Evolutionary conservation across 768 basidiomycete genomes (phyloP).

Genomic region (Suillus paluster): DNA sequence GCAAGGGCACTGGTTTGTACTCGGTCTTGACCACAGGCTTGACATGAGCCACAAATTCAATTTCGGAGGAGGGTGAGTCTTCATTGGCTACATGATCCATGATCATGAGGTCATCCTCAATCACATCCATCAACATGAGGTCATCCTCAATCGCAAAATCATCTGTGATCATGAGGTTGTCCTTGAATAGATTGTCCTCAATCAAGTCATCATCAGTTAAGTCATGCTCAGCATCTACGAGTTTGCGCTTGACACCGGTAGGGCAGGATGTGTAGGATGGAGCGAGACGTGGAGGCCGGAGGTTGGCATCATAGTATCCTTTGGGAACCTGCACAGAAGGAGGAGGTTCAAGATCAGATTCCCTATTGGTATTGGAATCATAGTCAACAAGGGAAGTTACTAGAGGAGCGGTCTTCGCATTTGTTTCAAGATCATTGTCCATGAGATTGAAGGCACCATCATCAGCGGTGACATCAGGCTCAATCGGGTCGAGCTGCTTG

Average conservation of each 20-base stretch:
- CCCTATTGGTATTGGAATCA: background rate
- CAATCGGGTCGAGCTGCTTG: background rate
- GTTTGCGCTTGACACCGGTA: background rate
- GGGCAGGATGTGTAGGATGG: background rate
- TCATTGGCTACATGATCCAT: background rate
- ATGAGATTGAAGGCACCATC: background rate
- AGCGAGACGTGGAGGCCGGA: background rate
- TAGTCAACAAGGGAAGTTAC: background rate
- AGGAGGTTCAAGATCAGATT: constrained; percentile 1
- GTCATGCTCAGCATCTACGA: background rate
- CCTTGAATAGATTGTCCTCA: too few species aligned
- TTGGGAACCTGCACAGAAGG: too few species aligned
- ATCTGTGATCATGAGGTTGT: too few species aligned
- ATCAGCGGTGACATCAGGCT: background rate
- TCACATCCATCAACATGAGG: too few species aligned
- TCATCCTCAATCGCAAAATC: too few species aligned
- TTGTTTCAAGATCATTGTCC: too few species aligned
- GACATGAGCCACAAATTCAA: background rate
- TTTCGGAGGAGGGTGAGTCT: background rate
- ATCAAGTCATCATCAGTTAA: too few species aligned
- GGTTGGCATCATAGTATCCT: background rate
- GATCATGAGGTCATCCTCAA: background rate
- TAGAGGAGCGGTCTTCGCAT: too few species aligned
- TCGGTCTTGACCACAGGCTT: background rate
- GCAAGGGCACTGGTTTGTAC: background rate